A percentile compares a stretch with the other conserved stretches of the same genome.
Evolutionary conservation across 2,329 filamentous ascomycete species (phyloP).

Genomic region (Phyllosticta ampelicida): DNA sequence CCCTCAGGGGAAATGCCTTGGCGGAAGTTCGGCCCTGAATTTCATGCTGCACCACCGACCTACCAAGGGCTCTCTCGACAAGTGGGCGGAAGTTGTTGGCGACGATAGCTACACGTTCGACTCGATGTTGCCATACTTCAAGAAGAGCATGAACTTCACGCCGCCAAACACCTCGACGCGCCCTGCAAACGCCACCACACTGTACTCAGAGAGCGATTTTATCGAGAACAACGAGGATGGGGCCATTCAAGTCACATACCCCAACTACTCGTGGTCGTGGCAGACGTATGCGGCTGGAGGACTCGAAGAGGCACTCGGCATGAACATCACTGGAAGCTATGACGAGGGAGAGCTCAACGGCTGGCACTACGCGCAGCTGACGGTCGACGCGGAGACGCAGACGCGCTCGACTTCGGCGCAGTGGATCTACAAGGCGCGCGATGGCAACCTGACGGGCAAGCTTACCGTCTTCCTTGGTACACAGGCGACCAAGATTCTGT

Average conservation of each 20-base stretch:
- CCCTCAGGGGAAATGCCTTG: conserved; percentile 21
- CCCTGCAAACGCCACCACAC: conserved; percentile 17
- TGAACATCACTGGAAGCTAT: not conserved
- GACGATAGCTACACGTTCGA: conserved; percentile 19
- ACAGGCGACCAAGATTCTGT: conserved; percentile 26
- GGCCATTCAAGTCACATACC: conserved; percentile 15
- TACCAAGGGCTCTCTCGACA: conserved; percentile 13
- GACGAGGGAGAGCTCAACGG: conserved; percentile 5
- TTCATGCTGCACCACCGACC: conserved; percentile 18
- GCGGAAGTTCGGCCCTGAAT: conserved; percentile 20
- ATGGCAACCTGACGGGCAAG: not conserved
- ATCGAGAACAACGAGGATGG: conserved; percentile 10
- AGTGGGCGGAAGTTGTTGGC: conserved; percentile 19
- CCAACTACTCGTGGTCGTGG: conserved; percentile 14
- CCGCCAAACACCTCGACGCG: conserved; percentile 16
- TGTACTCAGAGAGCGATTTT: conserved; percentile 13
- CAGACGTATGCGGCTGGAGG: conserved; percentile 14
- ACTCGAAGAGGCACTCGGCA: not conserved
- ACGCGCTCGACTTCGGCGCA: conserved; percentile 12
- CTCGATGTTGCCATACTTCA: conserved; percentile 16
- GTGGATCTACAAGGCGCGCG: conserved; percentile 7
- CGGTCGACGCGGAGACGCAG: conserved; percentile 14
- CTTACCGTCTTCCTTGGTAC: conserved; percentile 23
- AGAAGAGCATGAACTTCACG: conserved; percentile 20
- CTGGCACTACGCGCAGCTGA: not conserved